Base-by-base conservation (phyloP, 768 basidiomycete genomes). In the Tricholomella constricta region DNA sequence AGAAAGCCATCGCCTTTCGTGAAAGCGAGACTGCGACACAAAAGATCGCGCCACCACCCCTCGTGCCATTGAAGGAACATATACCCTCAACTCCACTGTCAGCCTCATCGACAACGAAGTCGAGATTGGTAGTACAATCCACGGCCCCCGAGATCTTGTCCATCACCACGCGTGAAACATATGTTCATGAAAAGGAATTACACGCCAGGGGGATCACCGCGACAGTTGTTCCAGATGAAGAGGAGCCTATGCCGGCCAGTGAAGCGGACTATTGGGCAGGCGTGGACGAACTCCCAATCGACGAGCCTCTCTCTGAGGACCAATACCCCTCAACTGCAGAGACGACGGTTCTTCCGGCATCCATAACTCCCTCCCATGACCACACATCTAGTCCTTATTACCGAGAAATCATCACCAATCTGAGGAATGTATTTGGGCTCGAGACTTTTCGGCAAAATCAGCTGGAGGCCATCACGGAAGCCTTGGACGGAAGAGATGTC, bases 381-480 rank as follows among this genome's bases (percentile, higher is more conserved):
- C 57, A 52, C 7, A 50, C 23, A 20, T 50, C 55, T 10, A 59
- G 49, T 52, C 58, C 63, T 46, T 74, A 75, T 57, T 78, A 78
- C 52, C 40, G 49, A 9, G 89, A 91, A 63, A 73, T 89, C 45
- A 69, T 72, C 55, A 68, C 68, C 20, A 78, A 80, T 11, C 75
- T 94, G 8, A 76, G 70, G 42, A 59, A 68, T 7, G 75, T 80
- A 0, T 98, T 98, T 69, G 72, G 73, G 5, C 75, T 98, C 12
- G 61, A 78, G 0, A 62, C 65, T 1, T 98, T 98, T 68, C 83
- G 96, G 29, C 70, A 68, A 12, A 90, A 98, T 68, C 97, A 98
- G 65, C 78, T 94, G 35, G 86, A 90, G 62, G 93, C 91, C 2
- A 89, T 98, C 57, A 80, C 82, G 38, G 88, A 88, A 14, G 85